Base-by-base conservation (phyloP, 164 flowering plant genomes). In the Nymphaea thermarum region DNA sequence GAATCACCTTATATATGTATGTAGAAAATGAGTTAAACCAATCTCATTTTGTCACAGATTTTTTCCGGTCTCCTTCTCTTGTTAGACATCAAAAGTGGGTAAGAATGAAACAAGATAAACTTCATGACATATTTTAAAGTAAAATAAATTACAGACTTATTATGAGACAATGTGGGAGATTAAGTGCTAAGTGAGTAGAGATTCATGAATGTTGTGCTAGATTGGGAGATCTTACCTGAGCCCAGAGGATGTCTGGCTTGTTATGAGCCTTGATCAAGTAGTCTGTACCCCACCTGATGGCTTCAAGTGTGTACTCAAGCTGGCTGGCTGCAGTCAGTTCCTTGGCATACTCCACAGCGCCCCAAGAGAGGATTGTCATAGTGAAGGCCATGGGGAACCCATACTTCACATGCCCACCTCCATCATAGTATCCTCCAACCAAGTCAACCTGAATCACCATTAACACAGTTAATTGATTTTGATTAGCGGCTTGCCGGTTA, bases 361-460 rank as follows among this genome's bases (percentile, higher is more conserved):
- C 74, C 97, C 93, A 91, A 2, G 93, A 43, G 3, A 88, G 74
- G 10, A 88, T 87, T 8, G 97, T 87, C 3, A 91, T 71, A 0
- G 97, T 87, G 75, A 87, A 91, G 17, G 97, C 92, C 92, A 88
- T 85, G 3, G 97, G 97, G 4, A 90, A 69, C 4, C 92, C 92
- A 67, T 82, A 88, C 72, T 90, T 90, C 61, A 90, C 92, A 68
- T 88, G 88, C 77, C 88, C 94, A 10, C 97, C 97, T 7, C 94
- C 94, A 70, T 90, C 97, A 66, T 90, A 90, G 66, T 91, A 91
- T 67, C 97, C 96, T 65, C 93, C 97, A 2, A 66, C 78, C 42
- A 90, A 83, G 70, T 88, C 92, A 79, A 80, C 82, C 93, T 89
- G 64, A 1, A 25, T 25, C 36, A 25, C 36, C 36, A 25, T 25